These are phyloP conservation scores for Globisporangium yorkense DNA, from an alignment of 352 stramenopile species.

Conservation along the genomic window DNA sequence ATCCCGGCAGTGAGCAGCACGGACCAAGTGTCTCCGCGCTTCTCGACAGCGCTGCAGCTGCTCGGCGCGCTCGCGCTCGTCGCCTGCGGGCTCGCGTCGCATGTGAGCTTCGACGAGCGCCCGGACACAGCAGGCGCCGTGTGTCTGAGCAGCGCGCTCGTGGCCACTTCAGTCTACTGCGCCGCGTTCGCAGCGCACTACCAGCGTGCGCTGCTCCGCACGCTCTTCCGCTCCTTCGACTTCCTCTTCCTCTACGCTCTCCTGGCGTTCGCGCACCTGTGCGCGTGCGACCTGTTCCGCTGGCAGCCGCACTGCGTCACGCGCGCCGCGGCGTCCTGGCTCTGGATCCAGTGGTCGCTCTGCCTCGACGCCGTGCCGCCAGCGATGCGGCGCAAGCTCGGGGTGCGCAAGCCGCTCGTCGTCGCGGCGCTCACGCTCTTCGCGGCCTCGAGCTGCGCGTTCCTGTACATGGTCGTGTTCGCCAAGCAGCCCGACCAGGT, in stretches of 20 bases:
- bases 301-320: slow-evolving; percentile 6
- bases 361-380: slow-evolving; percentile 19
- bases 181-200: background rate
- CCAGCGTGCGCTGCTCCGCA: slow-evolving; percentile 8
- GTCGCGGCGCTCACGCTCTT: slow-evolving; percentile 4
- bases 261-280: slow-evolving; percentile 11
- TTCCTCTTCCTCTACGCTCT: slow-evolving; percentile 24
- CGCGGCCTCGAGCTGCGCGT: background rate
- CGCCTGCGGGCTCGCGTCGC: background rate
- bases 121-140: background rate
- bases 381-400: slow-evolving; percentile 8
- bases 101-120: background rate
- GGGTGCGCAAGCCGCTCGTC: slow-evolving; percentile 1
- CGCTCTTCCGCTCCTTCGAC: slow-evolving; percentile 19
- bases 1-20: too few relatives aligned
- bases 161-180: background rate
- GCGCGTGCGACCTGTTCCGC: slow-evolving; percentile 18
- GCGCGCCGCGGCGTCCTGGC: slow-evolving; percentile 2
- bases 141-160: background rate
- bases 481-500: background rate
- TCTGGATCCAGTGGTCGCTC: slow-evolving; percentile 20
- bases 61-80: background rate
- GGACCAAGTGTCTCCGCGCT: too few relatives aligned
- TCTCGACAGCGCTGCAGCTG: background rate
- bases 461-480: slow-evolving; percentile 6